Percentiles rank a stretch among this genome's conserved stretches.
Evolutionary conservation across 495 filamentous ascomycete species (phyloP).

Genomic region (Parathielavia hyrcaniae): DNA sequence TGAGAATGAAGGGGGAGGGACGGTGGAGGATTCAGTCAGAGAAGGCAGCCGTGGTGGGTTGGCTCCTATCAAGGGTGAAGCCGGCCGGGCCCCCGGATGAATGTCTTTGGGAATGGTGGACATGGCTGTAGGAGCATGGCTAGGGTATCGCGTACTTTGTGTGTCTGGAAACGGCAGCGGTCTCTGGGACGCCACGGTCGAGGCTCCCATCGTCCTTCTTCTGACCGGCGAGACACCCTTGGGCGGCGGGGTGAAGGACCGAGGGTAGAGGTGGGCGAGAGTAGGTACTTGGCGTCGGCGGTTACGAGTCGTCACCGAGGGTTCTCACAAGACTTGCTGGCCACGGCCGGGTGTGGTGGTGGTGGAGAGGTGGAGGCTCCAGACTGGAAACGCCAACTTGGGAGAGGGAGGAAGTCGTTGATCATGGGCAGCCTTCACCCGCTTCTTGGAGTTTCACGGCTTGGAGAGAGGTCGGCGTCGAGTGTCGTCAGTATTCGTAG

Average conservation of each 20-base stretch:
- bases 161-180: slow-evolving; percentile 50
- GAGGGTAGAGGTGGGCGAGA: neutral
- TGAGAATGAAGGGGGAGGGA: slow-evolving; percentile 39
- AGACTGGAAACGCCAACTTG: too few species aligned
- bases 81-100: slow-evolving; percentile 12
- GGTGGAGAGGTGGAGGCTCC: neutral
- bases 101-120: slow-evolving; percentile 14
- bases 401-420: too few species aligned
- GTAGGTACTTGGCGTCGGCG: neutral
- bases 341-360: neutral
- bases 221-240: neutral
- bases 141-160: slow-evolving; percentile 39
- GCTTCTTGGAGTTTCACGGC: neutral
- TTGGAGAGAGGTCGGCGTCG: neutral
- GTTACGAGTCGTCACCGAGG: too few species aligned
- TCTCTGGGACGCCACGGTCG: slow-evolving; percentile 44
- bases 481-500: neutral
- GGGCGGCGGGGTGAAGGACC: neutral
- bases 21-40: slow-evolving; percentile 4
- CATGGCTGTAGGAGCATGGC: slow-evolving; percentile 21
- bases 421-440: neutral
- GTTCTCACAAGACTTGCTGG: too few species aligned
- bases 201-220: slow-evolving; percentile 12
- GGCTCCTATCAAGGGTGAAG: slow-evolving; percentile 12
- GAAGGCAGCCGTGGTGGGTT: slow-evolving; percentile 2